Percentiles rank a stretch among this genome's conserved stretches.
phyloP scores from a whole-genome alignment of 108 stramenopile species.

The Skeletonema marinoi region DNA sequence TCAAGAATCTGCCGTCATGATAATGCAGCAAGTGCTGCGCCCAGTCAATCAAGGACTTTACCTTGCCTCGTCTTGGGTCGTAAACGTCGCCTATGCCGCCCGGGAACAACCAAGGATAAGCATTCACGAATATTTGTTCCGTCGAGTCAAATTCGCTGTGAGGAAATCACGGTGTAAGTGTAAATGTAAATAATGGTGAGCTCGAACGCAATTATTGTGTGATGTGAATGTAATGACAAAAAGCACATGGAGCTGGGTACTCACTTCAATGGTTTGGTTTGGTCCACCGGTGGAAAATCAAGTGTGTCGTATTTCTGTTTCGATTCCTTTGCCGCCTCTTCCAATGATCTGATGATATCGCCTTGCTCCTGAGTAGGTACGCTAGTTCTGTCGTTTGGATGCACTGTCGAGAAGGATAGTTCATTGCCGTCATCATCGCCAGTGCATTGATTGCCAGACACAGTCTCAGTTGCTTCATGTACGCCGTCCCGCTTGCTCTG shows the following conservation, averaged over 20 bases:
- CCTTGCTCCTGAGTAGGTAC: background rate
- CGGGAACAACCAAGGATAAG: conserved; percentile 24
- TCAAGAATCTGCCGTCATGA: conserved; percentile 23
- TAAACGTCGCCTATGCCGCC: conserved; percentile 28
- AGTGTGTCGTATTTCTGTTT: background rate
- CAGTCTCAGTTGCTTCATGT: background rate
- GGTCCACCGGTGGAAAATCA: background rate
- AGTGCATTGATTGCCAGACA: background rate
- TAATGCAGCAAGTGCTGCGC: conserved; percentile 21
- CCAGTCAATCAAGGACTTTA: background rate
- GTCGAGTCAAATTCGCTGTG: conserved; percentile 4
- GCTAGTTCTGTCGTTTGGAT: background rate
- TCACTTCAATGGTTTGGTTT: background rate
- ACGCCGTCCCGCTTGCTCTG: background rate
- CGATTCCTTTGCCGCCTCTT: background rate
- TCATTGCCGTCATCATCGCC: background rate
- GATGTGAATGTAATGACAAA: too few relatives aligned
- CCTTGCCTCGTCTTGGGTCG: conserved; percentile 9
- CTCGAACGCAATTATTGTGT: too few relatives aligned
- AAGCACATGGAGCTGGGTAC: background rate
- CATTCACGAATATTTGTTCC: conserved; percentile 9
- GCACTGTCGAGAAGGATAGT: background rate
- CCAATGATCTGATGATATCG: background rate
- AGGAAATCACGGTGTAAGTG: too few relatives aligned
- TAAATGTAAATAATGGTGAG: too few relatives aligned